Evolutionary conservation across 192 early-diverging fungal species (phyloP).

Genomic region (Diversispora epigaea): DNA sequence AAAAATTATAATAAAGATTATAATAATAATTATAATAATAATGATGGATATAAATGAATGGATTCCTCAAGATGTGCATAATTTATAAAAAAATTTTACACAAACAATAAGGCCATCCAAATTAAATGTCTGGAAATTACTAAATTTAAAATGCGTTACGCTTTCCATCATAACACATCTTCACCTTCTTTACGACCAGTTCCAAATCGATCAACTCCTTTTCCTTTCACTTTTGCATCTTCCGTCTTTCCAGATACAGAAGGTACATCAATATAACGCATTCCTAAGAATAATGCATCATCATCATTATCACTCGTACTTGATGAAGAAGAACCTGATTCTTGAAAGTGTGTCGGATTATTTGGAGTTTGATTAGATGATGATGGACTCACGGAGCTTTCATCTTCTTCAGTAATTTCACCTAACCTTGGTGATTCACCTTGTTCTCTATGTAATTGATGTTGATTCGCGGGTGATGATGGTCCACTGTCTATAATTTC

Average conservation of each 20-base stretch:
- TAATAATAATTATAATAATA: no score
- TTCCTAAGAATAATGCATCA: background rate
- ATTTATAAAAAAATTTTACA: no score
- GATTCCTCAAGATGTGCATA: no score
- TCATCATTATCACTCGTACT: conserved; percentile 23
- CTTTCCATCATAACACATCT: no score
- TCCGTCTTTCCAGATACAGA: background rate
- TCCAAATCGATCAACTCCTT: conserved; percentile 21
- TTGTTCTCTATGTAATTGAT: background rate
- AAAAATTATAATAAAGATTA: no score
- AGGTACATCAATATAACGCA: background rate
- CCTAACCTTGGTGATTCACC: background rate
- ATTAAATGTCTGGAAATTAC: no score
- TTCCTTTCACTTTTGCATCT: conserved; percentile 26
- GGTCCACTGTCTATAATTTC: conserved; percentile 7
- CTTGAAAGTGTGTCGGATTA: background rate
- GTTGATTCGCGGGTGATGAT: background rate
- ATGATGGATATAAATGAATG: no score
- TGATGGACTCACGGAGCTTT: conserved; percentile 9
- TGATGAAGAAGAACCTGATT: conserved; percentile 12
- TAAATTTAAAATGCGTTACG: no score
- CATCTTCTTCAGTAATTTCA: conserved; percentile 29
- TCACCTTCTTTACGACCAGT: background rate
- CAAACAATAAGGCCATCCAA: no score
- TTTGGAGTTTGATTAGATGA: background rate